Evolutionary conservation across 2,329 filamentous ascomycete species (phyloP).

Genomic region (Helminthosporium solani): DNA sequence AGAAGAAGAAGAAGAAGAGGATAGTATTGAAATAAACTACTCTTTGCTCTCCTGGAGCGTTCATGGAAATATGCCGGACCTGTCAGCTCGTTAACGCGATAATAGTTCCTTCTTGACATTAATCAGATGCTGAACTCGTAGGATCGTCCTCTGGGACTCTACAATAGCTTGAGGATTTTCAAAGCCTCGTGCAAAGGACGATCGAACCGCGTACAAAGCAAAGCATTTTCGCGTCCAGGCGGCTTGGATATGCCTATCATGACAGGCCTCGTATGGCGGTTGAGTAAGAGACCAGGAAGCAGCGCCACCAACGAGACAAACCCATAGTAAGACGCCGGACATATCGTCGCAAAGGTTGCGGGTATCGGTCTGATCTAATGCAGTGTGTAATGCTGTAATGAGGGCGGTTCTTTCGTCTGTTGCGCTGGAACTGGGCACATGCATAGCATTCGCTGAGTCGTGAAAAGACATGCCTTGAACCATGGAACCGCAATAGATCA

Average conservation of each 20-base stretch:
- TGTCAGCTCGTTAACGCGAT: conserved; percentile 2
- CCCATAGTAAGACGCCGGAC: conserved; percentile 34
- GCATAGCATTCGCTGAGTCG: conserved; percentile 21
- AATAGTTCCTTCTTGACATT: conserved; percentile 17
- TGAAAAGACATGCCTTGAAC: conserved; percentile 26
- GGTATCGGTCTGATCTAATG: conserved; percentile 26
- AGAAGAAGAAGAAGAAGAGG: too few species aligned
- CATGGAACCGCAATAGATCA: conserved; percentile 36
- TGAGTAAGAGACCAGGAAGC: conserved; percentile 22
- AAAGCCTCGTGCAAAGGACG: conserved; percentile 19
- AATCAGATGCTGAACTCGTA: conserved; percentile 25
- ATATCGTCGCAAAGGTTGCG: conserved; percentile 26
- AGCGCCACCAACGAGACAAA: conserved; percentile 32
- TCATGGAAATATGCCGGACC: too few species aligned
- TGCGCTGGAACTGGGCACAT: conserved; percentile 12
- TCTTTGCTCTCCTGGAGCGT: too few species aligned
- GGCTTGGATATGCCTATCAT: conserved; percentile 9
- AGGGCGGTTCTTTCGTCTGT: conserved; percentile 12
- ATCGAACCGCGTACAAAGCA: conserved; percentile 27
- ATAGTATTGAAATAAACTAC: too few species aligned
- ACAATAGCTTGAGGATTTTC: conserved; percentile 23
- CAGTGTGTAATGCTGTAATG: conserved; percentile 25
- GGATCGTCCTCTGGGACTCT: conserved; percentile 27
- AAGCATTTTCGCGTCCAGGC: conserved; percentile 34
- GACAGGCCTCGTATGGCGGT: conserved; percentile 4